Evolutionary conservation across 2,329 filamentous ascomycete species (phyloP), one percentile per base, ranked within the genome.

Genomic region (Aspergillus hortae): DNA sequence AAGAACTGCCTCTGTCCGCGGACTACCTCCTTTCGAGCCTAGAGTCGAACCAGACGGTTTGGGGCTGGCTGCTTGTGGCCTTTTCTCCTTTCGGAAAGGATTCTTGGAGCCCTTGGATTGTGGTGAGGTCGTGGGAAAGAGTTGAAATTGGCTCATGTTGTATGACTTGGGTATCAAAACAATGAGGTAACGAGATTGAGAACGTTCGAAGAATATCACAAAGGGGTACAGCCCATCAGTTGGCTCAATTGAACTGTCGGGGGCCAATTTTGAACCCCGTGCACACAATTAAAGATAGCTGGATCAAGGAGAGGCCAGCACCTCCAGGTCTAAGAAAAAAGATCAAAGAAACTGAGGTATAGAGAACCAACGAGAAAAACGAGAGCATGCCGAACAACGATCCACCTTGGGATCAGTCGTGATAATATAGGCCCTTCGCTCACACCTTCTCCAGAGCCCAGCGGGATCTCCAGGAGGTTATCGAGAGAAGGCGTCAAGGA

Each of bases 121-220:
- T 10, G 69, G 60, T 11, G 69, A 63, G 46, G 67, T 63, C n/a
- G 68, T 58, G 15, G 72, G 72, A 41, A 74, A 74, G 44, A 74
- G 62, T 49, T 73, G 71, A 45, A 74, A 74, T 51, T 72, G 68
- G 49, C 58, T 68, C 62, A 69, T 71, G 10, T 49, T 60, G 54
- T 12, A 9, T 4, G 38, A 30, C 12, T 23, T 33, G 27, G 48
- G n/a, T 44, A 46, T 51, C 44, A 33, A 35, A n/a, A 4, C 30
- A n/a, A 36, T 19, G 23, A 2, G 40, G 40, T 32, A 15, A 21
- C 6, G 14, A 30, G 14, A 42, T 32, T 48, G 23, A 19, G n/a
- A 33, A 6, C 23, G 40, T 27, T 38, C 25, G 12, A 27, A 40
- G 11, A 46, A 19, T 12, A 42, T 7, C 12, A 23, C 12, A n/a